Evolutionary conservation across 495 filamentous ascomycete genomes (phyloP).

Genomic region (Letharia lupina): DNA sequence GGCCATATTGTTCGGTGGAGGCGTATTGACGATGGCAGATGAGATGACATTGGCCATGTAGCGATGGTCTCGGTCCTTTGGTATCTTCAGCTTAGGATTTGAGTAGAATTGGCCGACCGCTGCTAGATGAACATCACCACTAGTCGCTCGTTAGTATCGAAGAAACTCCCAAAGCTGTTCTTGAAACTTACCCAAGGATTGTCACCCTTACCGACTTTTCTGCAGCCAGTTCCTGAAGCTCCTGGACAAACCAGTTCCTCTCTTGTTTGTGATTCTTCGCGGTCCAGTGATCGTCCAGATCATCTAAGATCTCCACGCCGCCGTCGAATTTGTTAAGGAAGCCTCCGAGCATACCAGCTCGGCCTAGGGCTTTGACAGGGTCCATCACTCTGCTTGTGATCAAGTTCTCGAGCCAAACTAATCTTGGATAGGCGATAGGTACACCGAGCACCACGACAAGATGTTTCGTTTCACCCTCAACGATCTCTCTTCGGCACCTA

Average conservation of each 20-base stretch:
- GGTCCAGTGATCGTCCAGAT: slow-evolving; percentile 93
- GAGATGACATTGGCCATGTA: slow-evolving; percentile 91
- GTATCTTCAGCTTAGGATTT: slow-evolving; percentile 64
- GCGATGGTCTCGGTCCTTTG: slow-evolving; percentile 79
- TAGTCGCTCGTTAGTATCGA: slow-evolving; percentile 27
- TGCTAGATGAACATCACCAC: slow-evolving; percentile 87
- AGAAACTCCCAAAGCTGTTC: not conserved
- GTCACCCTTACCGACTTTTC: slow-evolving; percentile 89
- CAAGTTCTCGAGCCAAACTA: slow-evolving; percentile 64
- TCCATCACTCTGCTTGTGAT: slow-evolving; percentile 78
- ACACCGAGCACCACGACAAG: slow-evolving; percentile 77
- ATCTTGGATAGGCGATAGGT: slow-evolving; percentile 87
- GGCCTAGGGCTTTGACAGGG: slow-evolving; percentile 79
- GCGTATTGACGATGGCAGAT: slow-evolving; percentile 85
- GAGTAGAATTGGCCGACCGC: slow-evolving; percentile 93
- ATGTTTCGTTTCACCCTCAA: slow-evolving; percentile 77
- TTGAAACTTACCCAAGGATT: slow-evolving; percentile 55
- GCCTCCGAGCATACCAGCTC: slow-evolving; percentile 68
- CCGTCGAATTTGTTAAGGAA: slow-evolving; percentile 86
- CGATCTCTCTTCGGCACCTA: slow-evolving; percentile 69
- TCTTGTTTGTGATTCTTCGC: slow-evolving; percentile 88
- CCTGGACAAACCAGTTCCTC: slow-evolving; percentile 75
- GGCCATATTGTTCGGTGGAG: slow-evolving; percentile 79
- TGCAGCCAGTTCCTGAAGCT: slow-evolving; percentile 81
- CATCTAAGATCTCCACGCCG: slow-evolving; percentile 87